Base-by-base conservation (phyloP, 192 early-diverging fungal species). In the Gamsiella multidivaricata region DNA sequence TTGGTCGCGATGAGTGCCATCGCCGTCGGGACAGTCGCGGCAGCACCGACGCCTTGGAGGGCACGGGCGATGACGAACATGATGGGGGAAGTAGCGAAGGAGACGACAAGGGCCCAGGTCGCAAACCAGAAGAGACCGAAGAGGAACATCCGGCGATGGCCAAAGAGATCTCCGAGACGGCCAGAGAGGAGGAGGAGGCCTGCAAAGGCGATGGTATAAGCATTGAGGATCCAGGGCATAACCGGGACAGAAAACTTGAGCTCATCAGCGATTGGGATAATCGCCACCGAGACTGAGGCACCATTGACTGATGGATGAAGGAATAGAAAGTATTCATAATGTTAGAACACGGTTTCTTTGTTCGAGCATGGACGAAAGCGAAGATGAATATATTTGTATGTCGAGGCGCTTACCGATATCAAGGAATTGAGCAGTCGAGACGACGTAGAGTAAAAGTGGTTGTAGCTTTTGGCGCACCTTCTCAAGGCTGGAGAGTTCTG, bases 81-180 rank as follows among this genome's bases (percentile, higher is more conserved):
- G 23, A 69, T 65, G 15, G 72, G 61, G 3, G 67, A 70, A 2
- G 62, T 65, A 5, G 80, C 60, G 25, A 81, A 70, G 6, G 62
- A 69, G 26, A 76, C 73, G 28, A 81, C 22, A 0, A 81, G 20
- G 2, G 80, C 60, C 63, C 71, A 76, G 6, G 64, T 47, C 0
- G 67, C 47, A 52, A 81, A 81, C 65, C 72, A 61, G 20, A 65
- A 60, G 15, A 81, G 60, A 14, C 80, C 80, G 31, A 61, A 49
- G 18, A 81, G 18, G 54, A 74, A 76, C 31, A 81, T 53, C 11
- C 67, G 52, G 23, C 73, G 73, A 46, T 81, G 73, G 12, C 80
- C 80, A 62, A 70, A 81, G 7, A 81, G 54, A 71, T 81, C 80
- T 3, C 80, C 80, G 5, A 81, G 45, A 29, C 73, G 72, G 15